Evolutionary conservation across 108 stramenopile species (phyloP).

Genomic region (Cylindrotheca fusiformis): DNA sequence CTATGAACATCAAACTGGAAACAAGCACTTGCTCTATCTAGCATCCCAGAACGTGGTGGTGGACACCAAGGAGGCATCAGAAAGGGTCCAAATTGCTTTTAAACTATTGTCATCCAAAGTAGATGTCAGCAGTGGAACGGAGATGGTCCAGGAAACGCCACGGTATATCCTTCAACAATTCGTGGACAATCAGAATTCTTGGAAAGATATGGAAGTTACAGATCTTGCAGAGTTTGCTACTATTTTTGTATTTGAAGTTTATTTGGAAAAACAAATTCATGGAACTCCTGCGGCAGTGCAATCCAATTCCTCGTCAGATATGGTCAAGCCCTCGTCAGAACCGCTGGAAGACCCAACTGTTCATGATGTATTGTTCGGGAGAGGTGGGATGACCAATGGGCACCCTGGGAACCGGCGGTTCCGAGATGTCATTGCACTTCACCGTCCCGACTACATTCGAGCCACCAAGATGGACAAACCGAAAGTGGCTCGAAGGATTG

Average conservation of each 20-base stretch:
- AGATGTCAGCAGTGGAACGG: slow-evolving; percentile 21
- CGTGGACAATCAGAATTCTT: slow-evolving; percentile 17
- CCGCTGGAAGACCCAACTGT: slow-evolving; percentile 27
- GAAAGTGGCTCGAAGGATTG: slow-evolving; percentile 72
- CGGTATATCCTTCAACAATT: slow-evolving; percentile 28
- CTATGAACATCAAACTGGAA: slow-evolving; percentile 45
- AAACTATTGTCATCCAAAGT: slow-evolving; percentile 24
- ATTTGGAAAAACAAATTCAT: slow-evolving; percentile 44
- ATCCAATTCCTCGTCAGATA: slow-evolving; percentile 13
- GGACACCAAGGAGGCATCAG: slow-evolving; percentile 17
- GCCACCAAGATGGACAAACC: slow-evolving; percentile 79
- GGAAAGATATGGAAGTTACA: slow-evolving; percentile 19
- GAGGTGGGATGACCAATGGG: slow-evolving; percentile 79
- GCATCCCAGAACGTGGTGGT: slow-evolving; percentile 36
- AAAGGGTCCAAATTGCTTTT: slow-evolving; percentile 36
- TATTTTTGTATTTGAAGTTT: slow-evolving; percentile 48
- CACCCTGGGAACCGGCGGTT: slow-evolving; percentile 76
- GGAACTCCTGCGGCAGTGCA: slow-evolving; percentile 8
- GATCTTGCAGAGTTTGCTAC: slow-evolving; percentile 37
- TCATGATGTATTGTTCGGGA: slow-evolving; percentile 27
- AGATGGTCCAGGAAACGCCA: slow-evolving; percentile 19
- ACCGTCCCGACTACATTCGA: slow-evolving; percentile 69
- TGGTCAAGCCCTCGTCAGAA: slow-evolving; percentile 22
- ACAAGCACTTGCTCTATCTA: slow-evolving; percentile 39
- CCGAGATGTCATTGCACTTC: slow-evolving; percentile 69